Conservation (phyloP, 306 rosid species). For the Quercus agrifolia region DNA sequence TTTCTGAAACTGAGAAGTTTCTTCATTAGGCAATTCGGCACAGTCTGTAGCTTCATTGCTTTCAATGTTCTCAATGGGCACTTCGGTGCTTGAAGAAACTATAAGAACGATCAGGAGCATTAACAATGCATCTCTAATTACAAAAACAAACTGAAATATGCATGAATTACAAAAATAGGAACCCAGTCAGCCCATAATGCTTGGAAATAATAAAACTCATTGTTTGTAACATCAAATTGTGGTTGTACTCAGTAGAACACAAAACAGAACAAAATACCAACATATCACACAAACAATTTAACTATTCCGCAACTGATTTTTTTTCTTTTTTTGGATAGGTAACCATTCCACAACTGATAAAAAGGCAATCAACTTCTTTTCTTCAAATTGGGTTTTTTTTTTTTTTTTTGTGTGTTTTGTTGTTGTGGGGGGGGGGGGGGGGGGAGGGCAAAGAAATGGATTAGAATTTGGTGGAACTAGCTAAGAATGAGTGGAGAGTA, state of each 20-base stretch:
- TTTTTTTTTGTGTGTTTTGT: too few species aligned
- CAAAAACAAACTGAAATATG: slow-evolving; percentile 4
- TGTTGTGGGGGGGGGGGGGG: too few species aligned
- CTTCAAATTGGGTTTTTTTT: neutral
- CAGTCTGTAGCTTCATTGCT: slow-evolving; percentile 41
- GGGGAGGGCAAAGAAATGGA: neutral
- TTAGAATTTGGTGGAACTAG: neutral
- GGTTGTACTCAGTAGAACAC: neutral
- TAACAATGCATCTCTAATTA: neutral
- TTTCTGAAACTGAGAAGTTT: slow-evolving; percentile 34
- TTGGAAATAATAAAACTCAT: slow-evolving; percentile 12
- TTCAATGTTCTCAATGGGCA: slow-evolving; percentile 33
- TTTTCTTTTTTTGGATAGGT: neutral
- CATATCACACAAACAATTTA: neutral
- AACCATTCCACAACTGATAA: neutral
- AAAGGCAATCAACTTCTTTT: neutral
- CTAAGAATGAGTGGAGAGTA: too few species aligned
- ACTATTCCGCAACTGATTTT: neutral
- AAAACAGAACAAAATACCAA: neutral
- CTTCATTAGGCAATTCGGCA: slow-evolving; percentile 37
- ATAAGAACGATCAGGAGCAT: slow-evolving; percentile 33
- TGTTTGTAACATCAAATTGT: neutral
- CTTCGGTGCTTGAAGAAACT: slow-evolving; percentile 53
- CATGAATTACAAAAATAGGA: slow-evolving; percentile 4
- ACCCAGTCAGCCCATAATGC: slow-evolving; percentile 1